Base-by-base conservation (phyloP, 768 basidiomycete genomes). In the Boletus vinaceobasis region DNA sequence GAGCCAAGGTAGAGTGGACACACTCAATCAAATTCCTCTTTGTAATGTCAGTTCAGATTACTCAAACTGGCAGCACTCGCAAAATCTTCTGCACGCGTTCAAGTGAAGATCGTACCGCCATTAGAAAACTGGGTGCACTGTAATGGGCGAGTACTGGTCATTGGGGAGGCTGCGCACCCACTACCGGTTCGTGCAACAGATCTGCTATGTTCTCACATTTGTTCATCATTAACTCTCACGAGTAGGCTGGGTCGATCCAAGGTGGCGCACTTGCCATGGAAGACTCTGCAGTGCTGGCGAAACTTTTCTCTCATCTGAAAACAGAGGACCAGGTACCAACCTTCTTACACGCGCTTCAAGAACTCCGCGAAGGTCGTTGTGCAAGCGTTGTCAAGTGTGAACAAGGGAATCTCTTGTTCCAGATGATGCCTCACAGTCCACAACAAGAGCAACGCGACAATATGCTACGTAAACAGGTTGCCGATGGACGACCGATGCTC, bases 151-250 rank as follows among this genome's bases (percentile, higher is more conserved):
- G 67, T 80, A 21, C 75, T 80, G 15, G 66, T 85, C 15, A 74
- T 84, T n/a, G 85, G 84, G 46, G 82, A 85, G 50, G 83, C 83
- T 2, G 82, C 80, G 0, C 83, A 86, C 65, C 80, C 83, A 14
- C 66, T 81, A 35, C 69, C 80, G 63, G 84, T 80, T 59, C 52
- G 77, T 71, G 6, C 23, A 56, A 57, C 11, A 21, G 31, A 43
- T n/a, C 0, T 38, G 8, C 21, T 23, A 10, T n/a, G 21, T 44
- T 27, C 26, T 44, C 13, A 35, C 13, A 2, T 8, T 11, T 21
- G 31, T 33, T 59, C 27, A 55, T 3, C 23, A 26, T 39, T 26
- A 40, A 43, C 37, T 29, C 11, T 43, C 13, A 26, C 35, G 39
- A 8, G 8, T 54, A 85, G 84, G 82, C 82, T n/a, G 76, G 77